Evolutionary conservation across 2,329 filamentous ascomycete species (phyloP), one percentile per base, ranked within the genome.

Genomic region (Phoma sp.): DNA sequence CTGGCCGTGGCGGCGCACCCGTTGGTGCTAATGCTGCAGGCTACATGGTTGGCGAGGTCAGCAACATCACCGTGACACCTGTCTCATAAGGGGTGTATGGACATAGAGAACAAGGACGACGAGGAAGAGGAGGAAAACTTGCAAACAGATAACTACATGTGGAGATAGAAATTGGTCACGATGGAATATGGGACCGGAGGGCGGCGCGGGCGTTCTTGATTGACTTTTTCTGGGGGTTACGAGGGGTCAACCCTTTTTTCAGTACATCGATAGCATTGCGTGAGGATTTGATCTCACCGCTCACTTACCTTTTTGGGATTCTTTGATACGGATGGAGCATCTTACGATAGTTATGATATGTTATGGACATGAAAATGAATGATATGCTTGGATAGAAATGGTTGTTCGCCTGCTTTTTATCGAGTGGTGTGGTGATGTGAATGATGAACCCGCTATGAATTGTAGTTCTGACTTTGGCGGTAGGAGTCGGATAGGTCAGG

Each of bases 21-120:
- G 60, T 59, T 1, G 56, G 62, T 7, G 60, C 61, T 22, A 32
- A 62, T 24, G 48, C 43, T 4, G 58, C 59, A 18, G 64, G 64
- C 14, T 64, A 32, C 29, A 67, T 66, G 61, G 39, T 49, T 11
- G 50, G 58, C 2, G 56, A 65, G 10, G 33, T 56, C 23, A 43
- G 35, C 1, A 10, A 37, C 32, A 48, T 48, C 46, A 56, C 42
- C 44, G 44, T 56, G 3, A 32, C 39, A 8, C 37, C 50, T 29
- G 6, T 29, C 27, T 29, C 27, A 29, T 29, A 29, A 7, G 27
- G 6, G 9, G 6, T 29, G 6, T 11, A 44, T 27, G 11, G 11
- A 38, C 7, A 33, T 27, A 24, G 18, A 24, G 13, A 10, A 32
- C 30, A 36, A 42, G 5, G 0, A 27, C 4, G 27, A 13, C 7